These are phyloP conservation scores for Hyaloscypha variabilis DNA, from an alignment of 495 filamentous ascomycete species.

Conservation along the genomic window DNA sequence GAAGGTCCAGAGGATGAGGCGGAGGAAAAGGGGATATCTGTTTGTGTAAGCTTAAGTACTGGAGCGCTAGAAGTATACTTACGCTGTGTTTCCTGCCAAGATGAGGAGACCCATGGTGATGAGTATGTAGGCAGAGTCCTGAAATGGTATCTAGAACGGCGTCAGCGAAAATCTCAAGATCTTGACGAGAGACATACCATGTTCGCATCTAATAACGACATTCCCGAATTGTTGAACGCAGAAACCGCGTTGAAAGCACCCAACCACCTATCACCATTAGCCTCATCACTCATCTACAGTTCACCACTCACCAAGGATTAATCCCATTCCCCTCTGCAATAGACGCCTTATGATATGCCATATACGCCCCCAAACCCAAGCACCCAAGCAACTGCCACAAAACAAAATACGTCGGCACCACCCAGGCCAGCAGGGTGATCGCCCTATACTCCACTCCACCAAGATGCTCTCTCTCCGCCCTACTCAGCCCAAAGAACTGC, in stretches of 20 bases:
- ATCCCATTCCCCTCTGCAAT: conserved; percentile 67
- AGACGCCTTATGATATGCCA: conserved; percentile 60
- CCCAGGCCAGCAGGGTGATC: conserved; percentile 66
- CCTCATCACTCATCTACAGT: not conserved
- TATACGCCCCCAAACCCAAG: conserved; percentile 73
- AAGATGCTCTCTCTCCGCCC: conserved; percentile 69
- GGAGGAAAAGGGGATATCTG: conserved; percentile 73
- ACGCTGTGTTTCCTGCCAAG: conserved; percentile 80
- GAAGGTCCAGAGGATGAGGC: conserved; percentile 71
- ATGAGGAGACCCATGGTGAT: conserved; percentile 78
- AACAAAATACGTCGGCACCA: conserved; percentile 77
- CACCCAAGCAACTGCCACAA: conserved; percentile 72
- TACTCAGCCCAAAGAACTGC: conserved; percentile 69
- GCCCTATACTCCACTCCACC: conserved; percentile 83
- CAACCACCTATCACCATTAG: conserved; percentile 55
- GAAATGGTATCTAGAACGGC: conserved; percentile 56
- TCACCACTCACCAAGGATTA: conserved; percentile 50
- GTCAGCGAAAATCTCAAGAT: conserved; percentile 12
- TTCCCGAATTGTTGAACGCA: conserved; percentile 87
- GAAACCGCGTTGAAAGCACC: conserved; percentile 72
- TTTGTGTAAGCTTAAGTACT: not conserved
- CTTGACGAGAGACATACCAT: conserved; percentile 49
- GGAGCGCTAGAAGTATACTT: not conserved
- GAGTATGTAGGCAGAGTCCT: conserved; percentile 67
- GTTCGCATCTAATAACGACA: conserved; percentile 82